A percentile compares a stretch with the other conserved stretches of the same genome.
phyloP scores from a whole-genome alignment of 768 basidiomycete genomes.

The Pleurotus pulmonarius region DNA sequence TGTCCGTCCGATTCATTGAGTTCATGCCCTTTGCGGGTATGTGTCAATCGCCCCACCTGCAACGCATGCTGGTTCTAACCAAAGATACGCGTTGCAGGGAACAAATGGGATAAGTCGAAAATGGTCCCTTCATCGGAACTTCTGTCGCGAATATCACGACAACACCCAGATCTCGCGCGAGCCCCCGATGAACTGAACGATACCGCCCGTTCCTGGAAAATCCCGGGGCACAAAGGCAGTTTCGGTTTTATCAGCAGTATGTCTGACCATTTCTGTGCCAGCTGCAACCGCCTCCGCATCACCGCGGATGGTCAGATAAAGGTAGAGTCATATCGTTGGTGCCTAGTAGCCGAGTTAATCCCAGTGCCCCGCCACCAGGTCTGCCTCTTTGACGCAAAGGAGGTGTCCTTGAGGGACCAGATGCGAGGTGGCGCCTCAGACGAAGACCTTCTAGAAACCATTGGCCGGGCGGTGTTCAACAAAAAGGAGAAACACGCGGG shows the following conservation, averaged over 20 bases:
- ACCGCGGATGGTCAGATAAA: conserved; percentile 93
- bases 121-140: conserved; percentile 77
- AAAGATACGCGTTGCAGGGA: conserved; percentile 44
- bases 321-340: conserved; percentile 28
- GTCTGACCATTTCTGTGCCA: conserved; percentile 89
- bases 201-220: conserved; percentile 76
- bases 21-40: conserved; percentile 92
- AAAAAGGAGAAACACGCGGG: conserved; percentile 84
- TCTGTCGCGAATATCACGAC: conserved; percentile 42
- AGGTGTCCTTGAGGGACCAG: conserved; percentile 76
- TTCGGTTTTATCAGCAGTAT: conserved; percentile 91
- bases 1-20: conserved; percentile 86
- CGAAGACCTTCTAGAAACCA: conserved; percentile 52
- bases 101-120: conserved; percentile 79
- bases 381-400: conserved; percentile 82
- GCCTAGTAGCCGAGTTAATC: too few relatives aligned
- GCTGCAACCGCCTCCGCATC: conserved; percentile 79
- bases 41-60: conserved; percentile 7
- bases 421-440: conserved; percentile 66
- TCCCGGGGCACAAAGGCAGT: conserved; percentile 67
- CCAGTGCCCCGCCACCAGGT: conserved; percentile 44
- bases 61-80: not conserved
- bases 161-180: conserved; percentile 51
- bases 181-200: conserved; percentile 68
- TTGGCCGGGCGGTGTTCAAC: conserved; percentile 59